Percentiles rank a stretch among this genome's conserved stretches.
Evolutionary conservation across 192 early-diverging fungal genomes (phyloP).

Genomic region (Mortierella claussenii): DNA sequence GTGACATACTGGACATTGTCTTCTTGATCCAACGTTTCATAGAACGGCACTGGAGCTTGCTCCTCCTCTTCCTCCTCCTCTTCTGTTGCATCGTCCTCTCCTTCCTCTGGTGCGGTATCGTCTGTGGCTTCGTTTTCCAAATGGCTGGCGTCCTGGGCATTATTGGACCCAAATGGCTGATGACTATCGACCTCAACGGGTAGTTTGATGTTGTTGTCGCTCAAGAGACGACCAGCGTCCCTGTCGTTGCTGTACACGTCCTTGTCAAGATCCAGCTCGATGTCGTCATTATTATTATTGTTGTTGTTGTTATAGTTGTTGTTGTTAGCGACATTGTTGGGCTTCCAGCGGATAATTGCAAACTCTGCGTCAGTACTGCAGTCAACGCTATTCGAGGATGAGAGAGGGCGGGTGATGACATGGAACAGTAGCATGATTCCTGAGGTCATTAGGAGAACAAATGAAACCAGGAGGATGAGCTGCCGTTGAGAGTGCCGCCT

Average conservation of each 20-base stretch:
- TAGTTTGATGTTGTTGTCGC: conserved; percentile 5
- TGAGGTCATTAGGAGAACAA: conserved; percentile 34
- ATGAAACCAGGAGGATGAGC: conserved; percentile 31
- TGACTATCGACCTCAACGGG: conserved; percentile 2
- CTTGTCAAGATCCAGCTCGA: not conserved
- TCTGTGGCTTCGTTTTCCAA: not conserved
- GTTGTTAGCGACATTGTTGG: conserved; percentile 12
- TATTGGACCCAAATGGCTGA: not conserved
- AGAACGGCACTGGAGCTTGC: conserved; percentile 20
- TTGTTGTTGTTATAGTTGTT: conserved; percentile 6
- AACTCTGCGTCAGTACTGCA: conserved; percentile 44
- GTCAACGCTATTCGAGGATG: conserved; percentile 2
- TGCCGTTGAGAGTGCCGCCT: conserved; percentile 20
- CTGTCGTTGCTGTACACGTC: not conserved
- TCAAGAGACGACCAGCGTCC: conserved; percentile 30
- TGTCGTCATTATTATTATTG: not conserved
- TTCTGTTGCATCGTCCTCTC: not conserved
- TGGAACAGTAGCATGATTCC: conserved; percentile 47
- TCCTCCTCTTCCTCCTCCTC: conserved; percentile 5
- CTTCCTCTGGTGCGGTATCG: conserved; percentile 21
- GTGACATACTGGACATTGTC: conserved; percentile 27
- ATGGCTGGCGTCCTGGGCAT: conserved; percentile 1
- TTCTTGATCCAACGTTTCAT: conserved; percentile 24
- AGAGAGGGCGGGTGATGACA: conserved; percentile 9
- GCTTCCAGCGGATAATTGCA: conserved; percentile 38